These are phyloP conservation scores for Echites panduratus DNA, from an alignment of 257 asterid species.

Conservation along the genomic window DNA sequence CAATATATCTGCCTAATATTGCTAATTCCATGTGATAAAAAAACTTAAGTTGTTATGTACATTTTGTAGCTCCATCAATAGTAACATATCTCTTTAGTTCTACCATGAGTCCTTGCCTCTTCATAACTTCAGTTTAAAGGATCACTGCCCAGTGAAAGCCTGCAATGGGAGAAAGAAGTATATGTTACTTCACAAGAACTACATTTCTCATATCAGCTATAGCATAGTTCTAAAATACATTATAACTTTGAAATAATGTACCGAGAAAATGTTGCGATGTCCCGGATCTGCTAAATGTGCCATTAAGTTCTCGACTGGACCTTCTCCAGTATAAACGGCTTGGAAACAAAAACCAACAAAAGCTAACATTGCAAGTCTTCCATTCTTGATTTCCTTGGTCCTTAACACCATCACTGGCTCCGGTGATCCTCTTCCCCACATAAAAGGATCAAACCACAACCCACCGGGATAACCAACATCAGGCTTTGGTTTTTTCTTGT, in stretches of 20 bases:
- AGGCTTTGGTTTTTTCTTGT: constrained; percentile 53
- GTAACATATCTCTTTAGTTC: background rate
- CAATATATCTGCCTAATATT: too few relatives aligned
- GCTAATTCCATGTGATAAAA: too few relatives aligned
- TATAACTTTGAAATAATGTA: constrained; percentile 11
- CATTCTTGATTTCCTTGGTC: constrained; percentile 88
- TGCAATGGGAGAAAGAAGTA: constrained; percentile 11
- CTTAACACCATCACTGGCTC: constrained; percentile 84
- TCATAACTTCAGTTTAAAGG: background rate
- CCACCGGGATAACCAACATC: constrained; percentile 96
- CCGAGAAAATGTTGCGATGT: constrained; percentile 72
- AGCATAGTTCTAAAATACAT: background rate
- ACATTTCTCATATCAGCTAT: background rate
- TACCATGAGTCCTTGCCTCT: too few relatives aligned
- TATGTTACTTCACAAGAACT: background rate
- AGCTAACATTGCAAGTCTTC: constrained; percentile 84
- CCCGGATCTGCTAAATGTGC: constrained; percentile 90
- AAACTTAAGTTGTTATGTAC: too few relatives aligned
- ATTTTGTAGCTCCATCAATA: background rate
- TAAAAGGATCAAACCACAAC: constrained; percentile 65
- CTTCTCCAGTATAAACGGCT: constrained; percentile 64
- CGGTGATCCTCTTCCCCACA: constrained; percentile 94
- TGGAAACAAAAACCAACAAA: constrained; percentile 82
- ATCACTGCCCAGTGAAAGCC: constrained; percentile 54
- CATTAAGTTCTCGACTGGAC: constrained; percentile 64